phyloP scores from a whole-genome alignment of 164 flowering plant species.

The Magnolia kwangsiensis region DNA sequence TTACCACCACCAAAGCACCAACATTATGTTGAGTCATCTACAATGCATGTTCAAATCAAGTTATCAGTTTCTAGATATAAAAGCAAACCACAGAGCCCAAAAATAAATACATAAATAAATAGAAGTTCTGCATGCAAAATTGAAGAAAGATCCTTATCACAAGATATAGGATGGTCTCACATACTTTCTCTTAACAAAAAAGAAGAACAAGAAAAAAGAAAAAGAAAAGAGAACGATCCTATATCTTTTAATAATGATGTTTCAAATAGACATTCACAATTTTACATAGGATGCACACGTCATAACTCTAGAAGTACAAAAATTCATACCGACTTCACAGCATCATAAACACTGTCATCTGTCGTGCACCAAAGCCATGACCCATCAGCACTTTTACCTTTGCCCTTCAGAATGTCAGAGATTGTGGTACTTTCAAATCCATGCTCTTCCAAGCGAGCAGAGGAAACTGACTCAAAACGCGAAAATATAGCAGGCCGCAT shows the following conservation, averaged over 20 bases:
- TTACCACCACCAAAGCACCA: conserved; percentile 95
- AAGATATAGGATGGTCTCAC: background rate
- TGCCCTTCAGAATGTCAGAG: conserved; percentile 61
- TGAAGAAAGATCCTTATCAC: background rate
- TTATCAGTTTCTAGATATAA: background rate
- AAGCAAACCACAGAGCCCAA: background rate
- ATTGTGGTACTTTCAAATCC: conserved; percentile 92
- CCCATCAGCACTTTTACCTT: conserved; percentile 92
- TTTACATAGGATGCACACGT: background rate
- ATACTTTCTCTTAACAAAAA: background rate
- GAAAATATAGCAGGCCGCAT: conserved; percentile 35
- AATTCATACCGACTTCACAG: conserved; percentile 80
- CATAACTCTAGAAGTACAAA: background rate
- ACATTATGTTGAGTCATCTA: conserved; percentile 68
- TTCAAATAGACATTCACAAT: background rate
- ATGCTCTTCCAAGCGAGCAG: conserved; percentile 83
- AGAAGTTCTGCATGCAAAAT: background rate
- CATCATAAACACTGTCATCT: conserved; percentile 88
- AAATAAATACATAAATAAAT: too few species aligned
- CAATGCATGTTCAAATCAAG: background rate
- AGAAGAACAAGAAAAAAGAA: background rate
- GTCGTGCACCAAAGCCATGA: conserved; percentile 99
- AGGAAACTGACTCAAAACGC: conserved; percentile 39
- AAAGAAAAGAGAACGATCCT: background rate
- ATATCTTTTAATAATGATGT: too few species aligned